Evolutionary conservation across 352 stramenopile species (phyloP).

Genomic region (Blastocystis sp.): DNA sequence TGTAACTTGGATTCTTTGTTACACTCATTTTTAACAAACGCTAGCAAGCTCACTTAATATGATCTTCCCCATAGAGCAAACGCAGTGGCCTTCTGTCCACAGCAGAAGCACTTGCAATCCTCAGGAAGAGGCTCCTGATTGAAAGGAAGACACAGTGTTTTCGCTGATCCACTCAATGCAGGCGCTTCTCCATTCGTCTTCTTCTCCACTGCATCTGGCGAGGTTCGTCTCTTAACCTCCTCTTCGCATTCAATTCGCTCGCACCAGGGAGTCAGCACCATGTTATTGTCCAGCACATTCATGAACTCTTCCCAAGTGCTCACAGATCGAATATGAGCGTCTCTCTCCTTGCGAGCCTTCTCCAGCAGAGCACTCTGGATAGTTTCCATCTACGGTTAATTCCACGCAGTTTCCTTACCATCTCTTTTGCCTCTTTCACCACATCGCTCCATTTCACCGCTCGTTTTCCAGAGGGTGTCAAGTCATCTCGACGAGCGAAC

Average conservation of each 20-base stretch:
- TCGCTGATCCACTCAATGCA: constrained; percentile 79
- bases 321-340: constrained; percentile 85
- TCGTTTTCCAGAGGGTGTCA: constrained; percentile 64
- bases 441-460: constrained; percentile 63
- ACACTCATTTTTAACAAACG: not conserved
- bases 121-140: constrained; percentile 81
- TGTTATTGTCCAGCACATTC: constrained; percentile 88
- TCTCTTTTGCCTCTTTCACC: not conserved
- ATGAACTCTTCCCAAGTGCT: constrained; percentile 98
- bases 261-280: constrained; percentile 92
- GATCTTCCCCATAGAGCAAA: constrained; percentile 82
- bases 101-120: constrained; percentile 90
- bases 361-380: constrained; percentile 91
- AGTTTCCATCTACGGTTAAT: constrained; percentile 74
- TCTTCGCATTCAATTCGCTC: constrained; percentile 80
- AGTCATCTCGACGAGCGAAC: constrained; percentile 86
- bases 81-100: constrained; percentile 86
- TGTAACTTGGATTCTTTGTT: not conserved
- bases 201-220: constrained; percentile 70
- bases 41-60: constrained; percentile 70
- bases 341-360: constrained; percentile 81
- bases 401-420: not conserved
- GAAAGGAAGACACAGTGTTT: constrained; percentile 97
- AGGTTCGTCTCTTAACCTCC: constrained; percentile 79
- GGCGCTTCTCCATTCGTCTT: constrained; percentile 63